A percentile compares a stretch with the other conserved stretches of the same genome.
phyloP scores from a whole-genome alignment of 2,329 filamentous ascomycete genomes.

The Colletotrichum acutatum region DNA sequence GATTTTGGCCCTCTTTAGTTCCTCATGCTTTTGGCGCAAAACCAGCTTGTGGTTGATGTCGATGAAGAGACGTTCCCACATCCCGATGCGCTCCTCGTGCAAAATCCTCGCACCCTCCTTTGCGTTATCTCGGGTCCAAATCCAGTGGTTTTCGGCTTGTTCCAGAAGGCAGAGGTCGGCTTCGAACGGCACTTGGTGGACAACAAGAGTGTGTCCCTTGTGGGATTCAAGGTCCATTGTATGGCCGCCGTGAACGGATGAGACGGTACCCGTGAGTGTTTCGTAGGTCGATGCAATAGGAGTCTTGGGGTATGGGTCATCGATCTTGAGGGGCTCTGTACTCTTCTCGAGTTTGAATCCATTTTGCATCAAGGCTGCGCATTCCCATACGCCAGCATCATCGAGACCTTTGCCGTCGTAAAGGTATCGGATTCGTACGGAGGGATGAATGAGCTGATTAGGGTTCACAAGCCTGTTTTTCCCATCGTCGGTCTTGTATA shows the following conservation, averaged over 20 bases:
- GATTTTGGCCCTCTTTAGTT: not conserved
- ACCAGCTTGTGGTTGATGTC: slow-evolving; percentile 34
- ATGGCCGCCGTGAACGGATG: slow-evolving; percentile 8
- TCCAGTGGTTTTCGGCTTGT: slow-evolving; percentile 23
- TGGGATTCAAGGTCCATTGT: not conserved
- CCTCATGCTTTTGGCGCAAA: not conserved
- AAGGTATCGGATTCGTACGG: slow-evolving; percentile 46
- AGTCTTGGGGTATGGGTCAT: not conserved
- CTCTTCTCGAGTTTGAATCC: slow-evolving; percentile 27
- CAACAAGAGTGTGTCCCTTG: slow-evolving; percentile 9
- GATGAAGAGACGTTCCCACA: slow-evolving; percentile 39
- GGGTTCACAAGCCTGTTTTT: slow-evolving; percentile 16
- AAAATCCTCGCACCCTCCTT: not conserved
- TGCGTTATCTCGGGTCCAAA: slow-evolving; percentile 8
- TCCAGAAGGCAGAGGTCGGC: slow-evolving; percentile 32
- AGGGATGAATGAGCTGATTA: slow-evolving; percentile 45
- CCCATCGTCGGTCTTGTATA: slow-evolving; percentile 38
- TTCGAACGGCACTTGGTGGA: slow-evolving; percentile 34
- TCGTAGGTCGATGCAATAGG: slow-evolving; percentile 25
- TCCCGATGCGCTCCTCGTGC: slow-evolving; percentile 37
- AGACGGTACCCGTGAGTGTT: slow-evolving; percentile 17
- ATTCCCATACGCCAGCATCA: slow-evolving; percentile 41
- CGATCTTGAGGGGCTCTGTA: not conserved
- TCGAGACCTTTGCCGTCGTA: slow-evolving; percentile 43
- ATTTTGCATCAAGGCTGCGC: slow-evolving; percentile 34